These are phyloP conservation scores for Phytophthora vignae DNA, from an alignment of 352 stramenopile species.

Conservation along the genomic window DNA sequence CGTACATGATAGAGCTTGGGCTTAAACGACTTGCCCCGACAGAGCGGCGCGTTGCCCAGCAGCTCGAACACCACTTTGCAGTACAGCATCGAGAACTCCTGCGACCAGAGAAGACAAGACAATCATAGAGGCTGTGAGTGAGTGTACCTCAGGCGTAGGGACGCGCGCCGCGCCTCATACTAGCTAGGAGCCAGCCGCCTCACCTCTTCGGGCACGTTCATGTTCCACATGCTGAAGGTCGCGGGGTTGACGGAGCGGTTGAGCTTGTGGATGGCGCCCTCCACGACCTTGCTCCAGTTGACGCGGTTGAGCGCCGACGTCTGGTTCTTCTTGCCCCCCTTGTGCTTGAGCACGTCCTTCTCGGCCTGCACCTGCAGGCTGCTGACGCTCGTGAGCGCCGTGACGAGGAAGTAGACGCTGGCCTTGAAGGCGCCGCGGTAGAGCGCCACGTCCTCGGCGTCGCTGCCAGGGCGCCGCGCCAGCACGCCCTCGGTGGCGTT, in stretches of 20 bases:
- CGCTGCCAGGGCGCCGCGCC: constrained; percentile 37
- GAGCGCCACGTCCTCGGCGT: constrained; percentile 49
- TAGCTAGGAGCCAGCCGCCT: not conserved
- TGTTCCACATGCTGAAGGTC: constrained; percentile 79
- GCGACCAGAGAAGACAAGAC: not conserved
- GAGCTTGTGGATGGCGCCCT: constrained; percentile 64
- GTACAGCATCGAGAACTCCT: constrained; percentile 84
- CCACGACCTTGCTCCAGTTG: constrained; percentile 74
- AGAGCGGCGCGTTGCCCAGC: constrained; percentile 69
- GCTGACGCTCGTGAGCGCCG: constrained; percentile 60
- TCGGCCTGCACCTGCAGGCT: constrained; percentile 58
- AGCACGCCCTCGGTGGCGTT: constrained; percentile 67
- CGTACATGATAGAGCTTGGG: constrained; percentile 75
- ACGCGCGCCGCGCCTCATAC: no score
- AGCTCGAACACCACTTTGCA: constrained; percentile 75
- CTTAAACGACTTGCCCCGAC: constrained; percentile 68
- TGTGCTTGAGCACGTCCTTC: constrained; percentile 70
- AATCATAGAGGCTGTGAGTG: not conserved
- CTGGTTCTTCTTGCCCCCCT: constrained; percentile 54
- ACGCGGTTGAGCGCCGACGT: constrained; percentile 47
- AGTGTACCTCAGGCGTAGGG: no score
- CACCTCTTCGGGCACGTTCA: constrained; percentile 84
- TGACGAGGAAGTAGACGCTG: constrained; percentile 78
- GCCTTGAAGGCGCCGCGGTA: constrained; percentile 74
- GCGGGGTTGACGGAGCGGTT: constrained; percentile 67